Evolutionary conservation across 2,329 filamentous ascomycete genomes (phyloP).

Genomic region (Phaeoacremonium minimum): DNA sequence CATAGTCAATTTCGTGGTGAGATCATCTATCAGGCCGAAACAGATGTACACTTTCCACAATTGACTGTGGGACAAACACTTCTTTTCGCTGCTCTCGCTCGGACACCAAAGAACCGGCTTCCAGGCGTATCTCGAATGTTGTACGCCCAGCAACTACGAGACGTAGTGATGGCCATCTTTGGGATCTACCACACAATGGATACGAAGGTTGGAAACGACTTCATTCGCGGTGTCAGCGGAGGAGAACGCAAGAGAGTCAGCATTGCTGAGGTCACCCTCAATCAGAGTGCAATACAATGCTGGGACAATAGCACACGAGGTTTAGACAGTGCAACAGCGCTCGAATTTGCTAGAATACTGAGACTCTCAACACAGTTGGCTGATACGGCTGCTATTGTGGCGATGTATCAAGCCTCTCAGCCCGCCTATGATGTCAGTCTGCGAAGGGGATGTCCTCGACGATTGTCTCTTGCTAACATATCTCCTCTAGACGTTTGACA

Average conservation of each 20-base stretch:
- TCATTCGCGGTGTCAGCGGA: constrained; percentile 61
- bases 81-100: constrained; percentile 68
- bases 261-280: constrained; percentile 56
- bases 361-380: constrained; percentile 63
- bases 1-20: constrained; percentile 74
- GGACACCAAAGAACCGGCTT: constrained; percentile 59
- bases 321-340: constrained; percentile 66
- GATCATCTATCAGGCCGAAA: constrained; percentile 81
- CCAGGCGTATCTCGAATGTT: constrained; percentile 47
- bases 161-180: constrained; percentile 71
- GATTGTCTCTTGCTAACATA: constrained; percentile 1
- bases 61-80: constrained; percentile 75
- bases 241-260: constrained; percentile 67
- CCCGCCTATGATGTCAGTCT: constrained; percentile 53
- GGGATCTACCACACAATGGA: constrained; percentile 63
- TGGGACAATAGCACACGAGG: constrained; percentile 72
- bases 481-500: constrained; percentile 49
- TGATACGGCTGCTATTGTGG: constrained; percentile 57
- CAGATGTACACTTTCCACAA: constrained; percentile 76
- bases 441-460: not conserved
- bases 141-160: constrained; percentile 60
- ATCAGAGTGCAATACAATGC: constrained; percentile 54
- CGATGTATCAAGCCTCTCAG: constrained; percentile 69
- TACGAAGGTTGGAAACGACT: constrained; percentile 66
- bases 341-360: constrained; percentile 69